Percentiles rank a stretch among this genome's conserved stretches.
Conservation (phyloP, 1,284 basidiomycete species). For the Coniferiporia sulphurascens region DNA sequence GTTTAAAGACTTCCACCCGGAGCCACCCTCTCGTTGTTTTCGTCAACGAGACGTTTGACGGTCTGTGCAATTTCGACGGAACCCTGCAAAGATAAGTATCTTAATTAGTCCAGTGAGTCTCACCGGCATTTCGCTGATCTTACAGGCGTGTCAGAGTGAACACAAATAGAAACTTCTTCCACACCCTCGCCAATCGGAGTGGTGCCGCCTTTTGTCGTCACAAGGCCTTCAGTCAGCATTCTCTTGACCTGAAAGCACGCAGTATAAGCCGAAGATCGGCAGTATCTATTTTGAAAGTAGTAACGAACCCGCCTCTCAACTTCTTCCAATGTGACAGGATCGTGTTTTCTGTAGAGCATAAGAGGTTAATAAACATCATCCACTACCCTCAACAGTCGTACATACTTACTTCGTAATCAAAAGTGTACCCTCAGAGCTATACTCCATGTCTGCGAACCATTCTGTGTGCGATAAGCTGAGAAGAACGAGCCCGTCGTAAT, state of each 20-base stretch:
- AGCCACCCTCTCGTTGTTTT: conserved; percentile 34
- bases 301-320: conserved; percentile 41
- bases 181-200: conserved; percentile 42
- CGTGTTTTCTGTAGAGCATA: conserved; percentile 40
- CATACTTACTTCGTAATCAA: conserved; percentile 48
- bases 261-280: neutral
- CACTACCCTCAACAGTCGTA: neutral
- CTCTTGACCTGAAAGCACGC: conserved; percentile 34
- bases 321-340: conserved; percentile 38
- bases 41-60: conserved; percentile 48
- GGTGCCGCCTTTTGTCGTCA: conserved; percentile 43
- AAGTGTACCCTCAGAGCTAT: conserved; percentile 47
- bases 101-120: neutral
- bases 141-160: conserved; percentile 63
- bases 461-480: conserved; percentile 31
- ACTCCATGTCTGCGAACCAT: conserved; percentile 61
- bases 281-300: neutral
- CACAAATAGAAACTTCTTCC: conserved; percentile 53
- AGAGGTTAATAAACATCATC: neutral
- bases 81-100: conserved; percentile 31
- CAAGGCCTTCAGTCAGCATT: conserved; percentile 38
- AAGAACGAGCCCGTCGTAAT: neutral
- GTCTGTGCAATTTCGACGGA: conserved; percentile 44
- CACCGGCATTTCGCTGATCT: conserved; percentile 21
- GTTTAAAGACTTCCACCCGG: neutral